These are phyloP conservation scores for Aspergillus coremiiformis DNA, from an alignment of 495 filamentous ascomycete species.

Conservation along the genomic window DNA sequence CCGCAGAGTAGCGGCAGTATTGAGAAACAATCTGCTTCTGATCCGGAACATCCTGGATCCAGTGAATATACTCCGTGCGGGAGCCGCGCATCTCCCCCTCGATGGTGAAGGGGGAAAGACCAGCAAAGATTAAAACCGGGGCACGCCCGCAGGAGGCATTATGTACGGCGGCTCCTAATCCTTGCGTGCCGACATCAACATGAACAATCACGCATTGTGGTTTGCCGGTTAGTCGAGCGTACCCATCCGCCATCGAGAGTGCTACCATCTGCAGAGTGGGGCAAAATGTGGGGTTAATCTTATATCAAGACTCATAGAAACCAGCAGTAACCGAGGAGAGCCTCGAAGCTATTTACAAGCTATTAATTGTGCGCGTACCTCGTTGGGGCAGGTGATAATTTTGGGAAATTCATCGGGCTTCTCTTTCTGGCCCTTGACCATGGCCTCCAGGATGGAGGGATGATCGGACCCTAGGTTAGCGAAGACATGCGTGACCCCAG, in stretches of 20 bases:
- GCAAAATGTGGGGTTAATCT: constrained; percentile 12
- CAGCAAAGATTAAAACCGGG: constrained; percentile 86
- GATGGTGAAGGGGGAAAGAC: constrained; percentile 79
- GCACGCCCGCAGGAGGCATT: constrained; percentile 82
- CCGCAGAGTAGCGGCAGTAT: constrained; percentile 87
- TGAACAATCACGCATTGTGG: constrained; percentile 92
- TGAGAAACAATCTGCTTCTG: constrained; percentile 87
- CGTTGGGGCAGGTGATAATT: constrained; percentile 91
- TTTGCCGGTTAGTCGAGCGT: constrained; percentile 75
- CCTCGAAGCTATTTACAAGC: neutral
- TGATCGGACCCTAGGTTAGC: constrained; percentile 96
- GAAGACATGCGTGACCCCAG: constrained; percentile 82
- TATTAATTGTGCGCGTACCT: constrained; percentile 30
- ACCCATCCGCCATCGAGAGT: constrained; percentile 93
- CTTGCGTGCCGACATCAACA: constrained; percentile 94
- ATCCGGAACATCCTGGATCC: constrained; percentile 95
- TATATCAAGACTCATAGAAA: neutral
- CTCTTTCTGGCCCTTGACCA: constrained; percentile 76
- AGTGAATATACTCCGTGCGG: constrained; percentile 93
- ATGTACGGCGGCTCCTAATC: constrained; percentile 83
- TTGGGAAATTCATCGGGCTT: constrained; percentile 63
- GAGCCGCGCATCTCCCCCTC: constrained; percentile 87
- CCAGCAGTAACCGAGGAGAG: neutral
- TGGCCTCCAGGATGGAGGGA: constrained; percentile 89
- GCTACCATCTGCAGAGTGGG: constrained; percentile 75